Percentiles rank a stretch among this genome's conserved stretches.
phyloP scores from a whole-genome alignment of 345 rosid genomes.

The Cardiospermum halicacabum region DNA sequence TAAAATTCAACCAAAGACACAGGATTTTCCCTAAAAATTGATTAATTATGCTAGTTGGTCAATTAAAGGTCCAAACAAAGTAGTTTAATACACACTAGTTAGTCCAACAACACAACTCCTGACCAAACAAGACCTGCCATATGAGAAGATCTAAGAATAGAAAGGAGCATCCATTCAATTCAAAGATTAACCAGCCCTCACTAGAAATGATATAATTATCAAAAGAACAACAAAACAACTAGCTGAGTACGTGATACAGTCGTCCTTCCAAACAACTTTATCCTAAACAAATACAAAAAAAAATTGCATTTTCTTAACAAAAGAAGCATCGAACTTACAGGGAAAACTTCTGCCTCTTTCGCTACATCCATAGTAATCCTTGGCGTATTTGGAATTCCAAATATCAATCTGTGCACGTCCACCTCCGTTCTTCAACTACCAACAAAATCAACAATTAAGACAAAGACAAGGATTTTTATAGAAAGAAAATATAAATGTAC shows the following conservation, averaged over 20 bases:
- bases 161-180: neutral
- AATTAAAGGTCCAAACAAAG: neutral
- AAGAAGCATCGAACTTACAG: too few species aligned
- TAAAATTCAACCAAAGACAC: neutral
- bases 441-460: neutral
- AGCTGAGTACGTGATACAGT: neutral
- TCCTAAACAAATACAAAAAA: neutral
- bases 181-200: neutral
- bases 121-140: neutral
- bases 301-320: too few species aligned
- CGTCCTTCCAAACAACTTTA: neutral
- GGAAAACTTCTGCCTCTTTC: constrained; percentile 59
- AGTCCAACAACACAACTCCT: neutral
- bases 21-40: too few species aligned
- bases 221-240: neutral
- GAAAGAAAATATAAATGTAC: too few species aligned
- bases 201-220: neutral
- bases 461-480: too few species aligned
- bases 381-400: constrained; percentile 75
- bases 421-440: constrained; percentile 41
- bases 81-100: neutral
- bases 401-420: constrained; percentile 62
- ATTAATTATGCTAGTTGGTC: neutral
- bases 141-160: neutral
- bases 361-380: constrained; percentile 76